These are phyloP conservation scores for Coccinonectria pachysandricola DNA, from an alignment of 2,329 filamentous ascomycete genomes.

Conservation along the genomic window DNA sequence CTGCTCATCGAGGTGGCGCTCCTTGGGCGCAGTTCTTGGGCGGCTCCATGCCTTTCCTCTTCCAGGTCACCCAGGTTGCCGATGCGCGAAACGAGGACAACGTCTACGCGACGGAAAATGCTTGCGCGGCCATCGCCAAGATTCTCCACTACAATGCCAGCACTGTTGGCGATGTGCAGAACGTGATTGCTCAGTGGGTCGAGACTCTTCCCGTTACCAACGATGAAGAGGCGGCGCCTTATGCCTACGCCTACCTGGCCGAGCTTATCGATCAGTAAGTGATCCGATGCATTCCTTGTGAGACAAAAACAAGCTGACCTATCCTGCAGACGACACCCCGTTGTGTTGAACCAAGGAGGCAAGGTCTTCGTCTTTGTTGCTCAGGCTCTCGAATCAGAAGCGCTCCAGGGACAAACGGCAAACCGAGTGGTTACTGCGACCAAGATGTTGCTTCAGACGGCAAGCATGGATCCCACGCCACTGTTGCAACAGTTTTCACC, in stretches of 20 bases:
- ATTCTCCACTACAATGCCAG: slow-evolving; percentile 81
- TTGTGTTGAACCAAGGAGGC: slow-evolving; percentile 64
- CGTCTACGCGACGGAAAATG: slow-evolving; percentile 95
- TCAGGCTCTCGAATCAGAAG: slow-evolving; percentile 83
- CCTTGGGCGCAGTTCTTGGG: slow-evolving; percentile 83
- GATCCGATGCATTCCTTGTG: not conserved
- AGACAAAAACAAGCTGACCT: slow-evolving; percentile 18
- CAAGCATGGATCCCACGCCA: slow-evolving; percentile 65
- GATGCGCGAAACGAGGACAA: slow-evolving; percentile 86
- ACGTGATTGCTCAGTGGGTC: slow-evolving; percentile 76
- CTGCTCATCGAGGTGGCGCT: slow-evolving; percentile 81
- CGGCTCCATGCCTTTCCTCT: slow-evolving; percentile 68
- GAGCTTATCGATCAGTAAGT: slow-evolving; percentile 92
- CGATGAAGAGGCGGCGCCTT: slow-evolving; percentile 94
- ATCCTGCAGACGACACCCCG: slow-evolving; percentile 64
- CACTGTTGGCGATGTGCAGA: slow-evolving; percentile 65
- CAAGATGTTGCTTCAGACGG: slow-evolving; percentile 64
- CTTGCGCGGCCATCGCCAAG: slow-evolving; percentile 92
- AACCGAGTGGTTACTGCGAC: slow-evolving; percentile 65
- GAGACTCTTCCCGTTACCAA: slow-evolving; percentile 85
- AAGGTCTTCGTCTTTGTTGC: slow-evolving; percentile 80
- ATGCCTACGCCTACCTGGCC: slow-evolving; percentile 84
- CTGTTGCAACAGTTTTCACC: slow-evolving; percentile 65
- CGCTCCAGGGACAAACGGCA: slow-evolving; percentile 75
- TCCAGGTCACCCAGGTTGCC: slow-evolving; percentile 71